Base-by-base conservation (phyloP, 2,329 filamentous ascomycete genomes). In the Aspergillus sojae region DNA sequence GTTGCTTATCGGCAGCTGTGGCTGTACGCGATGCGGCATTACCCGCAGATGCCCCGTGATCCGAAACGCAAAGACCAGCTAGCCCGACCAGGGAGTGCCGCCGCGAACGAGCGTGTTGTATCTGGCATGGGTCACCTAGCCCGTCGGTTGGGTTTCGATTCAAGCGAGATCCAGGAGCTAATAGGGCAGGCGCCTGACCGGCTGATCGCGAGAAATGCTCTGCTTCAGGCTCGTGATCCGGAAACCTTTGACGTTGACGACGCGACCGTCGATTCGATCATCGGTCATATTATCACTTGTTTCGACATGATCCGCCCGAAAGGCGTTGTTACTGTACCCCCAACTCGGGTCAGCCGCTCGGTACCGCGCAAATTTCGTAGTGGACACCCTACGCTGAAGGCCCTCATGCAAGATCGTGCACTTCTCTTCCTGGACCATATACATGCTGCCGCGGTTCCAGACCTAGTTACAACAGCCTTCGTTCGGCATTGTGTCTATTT, bases 21-120 rank as follows among this genome's bases (percentile, higher is more conserved):
- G 72, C 65, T 76, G 21, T 75, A 71, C 57, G 58, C 70, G 2
- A 77, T 77, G 66, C 62, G 70, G 39, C 56, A 75, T 62, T 75
- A 75, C 59, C 63, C 65, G 11, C n/a, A 61, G 19, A 72, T 70
- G 58, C 56, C 67, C 30, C 62, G 39, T 7, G 66, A 67, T 54
- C 60, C 32, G 45, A 68, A 68, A 58, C 68, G 48, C 45, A 46
- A 64, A 7, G 52, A 66, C 9, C 30, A 65, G 1, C 55, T 67
- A 21, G 65, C 54, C 54, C 67, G 69, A 58, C 30, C 58, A 30
- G 28, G 50, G 55, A 61, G 57, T 39, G 58, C 59, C 2, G 70
- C 62, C 53, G 63, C 67, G 0, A 64, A 73, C 57, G 46, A 67
- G 58, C 58, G 62, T 14, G 60, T 28, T n/a, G 64, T 72, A 28